phyloP scores from a whole-genome alignment of 208 protist species.

The Kentomonas sorsogonicus region DNA sequence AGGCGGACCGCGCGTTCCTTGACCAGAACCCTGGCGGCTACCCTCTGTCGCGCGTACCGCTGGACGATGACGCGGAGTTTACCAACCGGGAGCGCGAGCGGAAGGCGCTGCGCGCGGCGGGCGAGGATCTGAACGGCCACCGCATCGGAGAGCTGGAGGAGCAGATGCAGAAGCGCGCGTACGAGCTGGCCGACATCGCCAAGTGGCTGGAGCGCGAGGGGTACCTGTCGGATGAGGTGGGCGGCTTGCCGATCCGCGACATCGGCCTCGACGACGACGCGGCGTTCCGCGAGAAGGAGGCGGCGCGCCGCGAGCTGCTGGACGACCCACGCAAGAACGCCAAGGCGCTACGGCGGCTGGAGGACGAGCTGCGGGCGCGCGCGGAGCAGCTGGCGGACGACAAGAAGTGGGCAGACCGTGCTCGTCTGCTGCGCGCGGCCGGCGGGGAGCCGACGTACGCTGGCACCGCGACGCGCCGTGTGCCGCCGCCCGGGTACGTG shows the following conservation, averaged over 20 bases:
- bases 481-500: too few relatives aligned
- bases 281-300: constrained; percentile 9
- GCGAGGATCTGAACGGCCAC: constrained; percentile 7
- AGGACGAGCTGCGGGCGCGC: constrained; percentile 35
- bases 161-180: constrained; percentile 35
- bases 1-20: constrained; percentile 24
- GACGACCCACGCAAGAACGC: constrained; percentile 11
- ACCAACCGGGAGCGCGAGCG: constrained; percentile 22
- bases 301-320: constrained; percentile 8
- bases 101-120: constrained; percentile 12
- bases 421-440: constrained; percentile 31
- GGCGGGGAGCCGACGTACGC: constrained; percentile 57
- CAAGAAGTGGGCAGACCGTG: constrained; percentile 41
- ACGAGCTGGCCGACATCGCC: constrained; percentile 48
- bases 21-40: constrained; percentile 42
- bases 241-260: constrained; percentile 52
- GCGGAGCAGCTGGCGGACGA: constrained; percentile 45
- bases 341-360: constrained; percentile 30
- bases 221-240: constrained; percentile 42
- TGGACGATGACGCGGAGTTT: constrained; percentile 32
- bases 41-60: constrained; percentile 19
- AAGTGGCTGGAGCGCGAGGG: constrained; percentile 18
- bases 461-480: constrained; percentile 55
- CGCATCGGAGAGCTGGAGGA: constrained; percentile 14
- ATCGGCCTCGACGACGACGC: constrained; percentile 43